Percentiles rank a stretch among this genome's conserved stretches.
Evolutionary conservation across 1,284 basidiomycete genomes (phyloP).

Genomic region (Apiotrichum gracile): DNA sequence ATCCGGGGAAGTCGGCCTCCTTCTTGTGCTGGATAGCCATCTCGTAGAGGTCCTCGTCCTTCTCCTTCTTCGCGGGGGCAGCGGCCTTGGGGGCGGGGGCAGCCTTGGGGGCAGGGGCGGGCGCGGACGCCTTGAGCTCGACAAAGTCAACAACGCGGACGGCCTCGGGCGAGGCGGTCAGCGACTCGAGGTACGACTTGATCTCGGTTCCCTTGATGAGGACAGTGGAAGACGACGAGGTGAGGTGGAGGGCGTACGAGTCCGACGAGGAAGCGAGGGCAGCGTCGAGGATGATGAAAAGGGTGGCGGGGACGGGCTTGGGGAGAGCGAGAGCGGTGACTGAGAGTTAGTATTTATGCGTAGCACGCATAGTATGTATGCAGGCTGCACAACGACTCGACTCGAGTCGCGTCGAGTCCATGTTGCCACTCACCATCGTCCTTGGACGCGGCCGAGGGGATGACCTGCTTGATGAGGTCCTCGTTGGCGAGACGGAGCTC

Average conservation of each 20-base stretch:
- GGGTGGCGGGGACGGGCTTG: conserved; percentile 64
- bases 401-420: background rate
- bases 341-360: conserved; percentile 36
- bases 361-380: too few relatives aligned
- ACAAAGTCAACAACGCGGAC: conserved; percentile 62
- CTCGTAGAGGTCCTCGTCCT: conserved; percentile 79
- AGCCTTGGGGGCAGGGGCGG: conserved; percentile 15
- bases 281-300: conserved; percentile 69
- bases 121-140: conserved; percentile 52
- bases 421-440: conserved; percentile 63
- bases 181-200: conserved; percentile 61
- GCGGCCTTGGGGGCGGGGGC: conserved; percentile 22
- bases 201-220: conserved; percentile 73
- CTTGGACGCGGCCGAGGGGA: conserved; percentile 61
- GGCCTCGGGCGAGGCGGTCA: conserved; percentile 43
- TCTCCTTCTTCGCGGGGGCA: conserved; percentile 47
- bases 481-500: conserved; percentile 82
- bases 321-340: conserved; percentile 74
- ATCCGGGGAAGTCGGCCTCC: conserved; percentile 84
- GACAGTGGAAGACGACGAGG: conserved; percentile 63
- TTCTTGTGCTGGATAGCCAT: conserved; percentile 92
- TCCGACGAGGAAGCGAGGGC: conserved; percentile 59
- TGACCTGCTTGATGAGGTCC: conserved; percentile 80
- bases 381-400: background rate
- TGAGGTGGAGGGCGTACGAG: conserved; percentile 67